These are phyloP conservation scores for Phytophthora litchii DNA, from an alignment of 352 stramenopile species.

Conservation along the genomic window DNA sequence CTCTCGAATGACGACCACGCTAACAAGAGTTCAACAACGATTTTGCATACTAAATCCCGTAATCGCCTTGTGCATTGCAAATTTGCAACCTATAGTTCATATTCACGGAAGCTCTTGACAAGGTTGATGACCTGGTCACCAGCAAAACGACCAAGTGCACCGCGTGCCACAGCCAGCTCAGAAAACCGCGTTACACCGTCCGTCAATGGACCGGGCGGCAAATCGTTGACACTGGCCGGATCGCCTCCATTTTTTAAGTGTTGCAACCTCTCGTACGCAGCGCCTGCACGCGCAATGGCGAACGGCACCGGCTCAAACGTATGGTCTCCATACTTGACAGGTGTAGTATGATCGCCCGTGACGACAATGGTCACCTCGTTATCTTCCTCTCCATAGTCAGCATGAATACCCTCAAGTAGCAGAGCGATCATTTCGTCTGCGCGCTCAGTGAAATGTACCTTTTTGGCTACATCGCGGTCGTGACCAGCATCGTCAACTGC, in stretches of 20 bases:
- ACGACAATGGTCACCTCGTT: constrained; percentile 83
- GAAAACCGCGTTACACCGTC: constrained; percentile 69
- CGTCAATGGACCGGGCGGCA: constrained; percentile 30
- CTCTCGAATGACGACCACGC: constrained; percentile 60
- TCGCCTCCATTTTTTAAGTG: constrained; percentile 18
- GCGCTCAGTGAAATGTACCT: constrained; percentile 86
- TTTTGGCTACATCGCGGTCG: constrained; percentile 84
- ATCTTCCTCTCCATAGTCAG: constrained; percentile 36
- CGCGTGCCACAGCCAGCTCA: constrained; percentile 70
- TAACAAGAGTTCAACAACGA: constrained; percentile 14
- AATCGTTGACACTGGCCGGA: constrained; percentile 6
- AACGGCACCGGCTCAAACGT: constrained; percentile 89
- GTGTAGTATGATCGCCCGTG: constrained; percentile 88
- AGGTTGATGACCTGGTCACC: constrained; percentile 88
- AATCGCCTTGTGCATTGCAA: background rate
- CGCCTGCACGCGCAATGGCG: constrained; percentile 62
- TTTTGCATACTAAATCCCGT: constrained; percentile 15
- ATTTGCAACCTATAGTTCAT: constrained; percentile 44
- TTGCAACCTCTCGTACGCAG: constrained; percentile 42
- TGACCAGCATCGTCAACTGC: constrained; percentile 88
- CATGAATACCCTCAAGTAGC: constrained; percentile 60
- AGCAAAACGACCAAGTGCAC: constrained; percentile 77
- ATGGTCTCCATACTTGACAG: constrained; percentile 87
- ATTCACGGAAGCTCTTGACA: constrained; percentile 73
- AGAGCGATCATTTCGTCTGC: constrained; percentile 82